Percentiles rank a stretch among this genome's conserved stretches.
Conservation (phyloP, 495 filamentous ascomycete species). For the Aspergillus baeticus region DNA sequence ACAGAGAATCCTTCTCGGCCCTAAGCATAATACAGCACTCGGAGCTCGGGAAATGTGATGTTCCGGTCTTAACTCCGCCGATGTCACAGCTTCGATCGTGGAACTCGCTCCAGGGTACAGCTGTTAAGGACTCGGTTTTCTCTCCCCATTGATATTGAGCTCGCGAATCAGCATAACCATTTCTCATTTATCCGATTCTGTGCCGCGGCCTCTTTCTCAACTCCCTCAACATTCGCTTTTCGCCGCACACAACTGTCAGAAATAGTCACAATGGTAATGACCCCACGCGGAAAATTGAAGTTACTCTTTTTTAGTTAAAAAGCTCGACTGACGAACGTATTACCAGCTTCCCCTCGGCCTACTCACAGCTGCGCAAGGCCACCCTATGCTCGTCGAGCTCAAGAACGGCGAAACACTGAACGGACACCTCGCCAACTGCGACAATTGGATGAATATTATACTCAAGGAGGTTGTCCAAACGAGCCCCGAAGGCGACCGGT, state of each 20-base stretch:
- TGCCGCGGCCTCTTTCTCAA: neutral
- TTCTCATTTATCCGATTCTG: too few species aligned
- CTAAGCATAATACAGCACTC: neutral
- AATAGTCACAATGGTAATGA: slow-evolving; percentile 22
- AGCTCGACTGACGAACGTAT: slow-evolving; percentile 8
- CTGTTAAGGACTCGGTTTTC: neutral
- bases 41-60: slow-evolving; percentile 31
- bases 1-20: neutral
- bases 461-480: slow-evolving; percentile 98
- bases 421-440: slow-evolving; percentile 91
- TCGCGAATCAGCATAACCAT: neutral
- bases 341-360: slow-evolving; percentile 85
- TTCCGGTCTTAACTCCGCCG: slow-evolving; percentile 26
- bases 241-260: neutral
- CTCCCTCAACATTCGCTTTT: neutral
- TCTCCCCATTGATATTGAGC: neutral
- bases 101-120: slow-evolving; percentile 4
- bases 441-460: slow-evolving; percentile 99
- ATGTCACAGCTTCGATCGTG: slow-evolving; percentile 20
- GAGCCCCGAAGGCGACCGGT: slow-evolving; percentile 89
- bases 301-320: neutral
- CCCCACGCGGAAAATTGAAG: neutral
- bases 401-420: slow-evolving; percentile 98
- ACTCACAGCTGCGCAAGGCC: slow-evolving; percentile 91
- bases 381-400: slow-evolving; percentile 98